Evolutionary conservation across 345 rosid species (phyloP).

Genomic region (Aethionema arabicum): DNA sequence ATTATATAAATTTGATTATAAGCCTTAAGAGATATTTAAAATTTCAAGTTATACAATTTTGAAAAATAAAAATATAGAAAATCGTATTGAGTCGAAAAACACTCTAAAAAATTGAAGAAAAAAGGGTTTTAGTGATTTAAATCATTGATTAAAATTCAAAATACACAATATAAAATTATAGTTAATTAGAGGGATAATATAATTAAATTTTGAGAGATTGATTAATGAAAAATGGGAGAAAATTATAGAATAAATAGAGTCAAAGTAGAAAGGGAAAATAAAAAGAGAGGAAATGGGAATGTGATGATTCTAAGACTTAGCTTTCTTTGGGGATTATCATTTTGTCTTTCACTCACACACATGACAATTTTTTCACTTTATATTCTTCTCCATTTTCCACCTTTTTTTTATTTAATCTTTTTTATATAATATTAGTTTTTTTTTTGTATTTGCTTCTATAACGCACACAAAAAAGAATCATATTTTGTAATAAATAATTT

Average conservation of each 20-base stretch:
- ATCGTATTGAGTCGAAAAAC: background rate
- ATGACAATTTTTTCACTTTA: conserved; percentile 8
- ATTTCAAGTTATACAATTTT: no score
- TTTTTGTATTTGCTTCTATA: background rate
- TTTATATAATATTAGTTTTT: background rate
- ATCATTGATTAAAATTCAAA: no score
- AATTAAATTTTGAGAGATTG: background rate
- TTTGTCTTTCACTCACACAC: conserved; percentile 41
- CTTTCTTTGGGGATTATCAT: conserved; percentile 43
- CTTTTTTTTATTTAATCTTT: background rate
- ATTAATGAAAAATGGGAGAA: background rate
- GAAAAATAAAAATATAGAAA: no score
- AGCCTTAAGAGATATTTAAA: no score
- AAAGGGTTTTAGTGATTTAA: no score
- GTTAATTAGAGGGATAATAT: background rate
- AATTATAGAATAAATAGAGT: conserved; percentile 28
- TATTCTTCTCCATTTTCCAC: conserved; percentile 1
- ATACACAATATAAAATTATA: no score
- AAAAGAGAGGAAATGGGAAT: conserved; percentile 28
- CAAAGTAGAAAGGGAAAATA: conserved; percentile 32
- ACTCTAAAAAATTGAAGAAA: no score
- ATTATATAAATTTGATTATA: no score
- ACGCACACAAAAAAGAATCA: no score
- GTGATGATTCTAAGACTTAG: conserved; percentile 41
- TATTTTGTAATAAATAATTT: no score